Evolutionary conservation across 805 yeast genomes (phyloP).

Genomic region (Cyberlindnera japonica): DNA sequence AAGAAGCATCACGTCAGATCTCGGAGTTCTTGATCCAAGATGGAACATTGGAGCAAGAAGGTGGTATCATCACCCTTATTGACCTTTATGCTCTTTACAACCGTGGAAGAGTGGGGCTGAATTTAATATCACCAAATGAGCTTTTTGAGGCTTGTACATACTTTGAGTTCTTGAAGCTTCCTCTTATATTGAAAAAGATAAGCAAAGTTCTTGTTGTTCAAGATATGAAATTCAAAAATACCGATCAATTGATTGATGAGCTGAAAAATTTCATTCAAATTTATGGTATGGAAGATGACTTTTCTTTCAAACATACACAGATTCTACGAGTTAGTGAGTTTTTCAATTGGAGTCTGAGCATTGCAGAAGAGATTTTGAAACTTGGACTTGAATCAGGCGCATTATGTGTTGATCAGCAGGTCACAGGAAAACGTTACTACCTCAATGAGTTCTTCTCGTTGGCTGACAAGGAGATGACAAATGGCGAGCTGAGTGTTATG

Average conservation of each 20-base stretch:
- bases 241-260: constrained; percentile 28
- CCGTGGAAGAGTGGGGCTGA: constrained; percentile 59
- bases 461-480: neutral
- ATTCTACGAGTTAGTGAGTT: constrained; percentile 26
- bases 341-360: constrained; percentile 63
- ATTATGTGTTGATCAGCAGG: constrained; percentile 63
- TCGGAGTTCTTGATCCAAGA: constrained; percentile 59
- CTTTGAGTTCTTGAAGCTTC: constrained; percentile 56
- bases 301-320: constrained; percentile 23
- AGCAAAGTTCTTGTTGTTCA: constrained; percentile 37
- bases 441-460: constrained; percentile 36
- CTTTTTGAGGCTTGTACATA: constrained; percentile 55
- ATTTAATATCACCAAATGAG: constrained; percentile 67
- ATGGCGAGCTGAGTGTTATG: too few relatives aligned
- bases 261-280: constrained; percentile 26
- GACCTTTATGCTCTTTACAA: constrained; percentile 66
- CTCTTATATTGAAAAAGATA: constrained; percentile 43
- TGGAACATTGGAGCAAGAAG: constrained; percentile 44
- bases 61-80: constrained; percentile 57
- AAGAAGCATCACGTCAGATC: constrained; percentile 75
- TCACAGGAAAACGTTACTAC: constrained; percentile 63
- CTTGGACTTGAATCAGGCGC: constrained; percentile 53
- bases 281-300: constrained; percentile 30
- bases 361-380: constrained; percentile 62
- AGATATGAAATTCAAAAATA: constrained; percentile 36